Base-by-base conservation (phyloP, 352 stramenopile species). In the Phytophthora tubulina region DNA sequence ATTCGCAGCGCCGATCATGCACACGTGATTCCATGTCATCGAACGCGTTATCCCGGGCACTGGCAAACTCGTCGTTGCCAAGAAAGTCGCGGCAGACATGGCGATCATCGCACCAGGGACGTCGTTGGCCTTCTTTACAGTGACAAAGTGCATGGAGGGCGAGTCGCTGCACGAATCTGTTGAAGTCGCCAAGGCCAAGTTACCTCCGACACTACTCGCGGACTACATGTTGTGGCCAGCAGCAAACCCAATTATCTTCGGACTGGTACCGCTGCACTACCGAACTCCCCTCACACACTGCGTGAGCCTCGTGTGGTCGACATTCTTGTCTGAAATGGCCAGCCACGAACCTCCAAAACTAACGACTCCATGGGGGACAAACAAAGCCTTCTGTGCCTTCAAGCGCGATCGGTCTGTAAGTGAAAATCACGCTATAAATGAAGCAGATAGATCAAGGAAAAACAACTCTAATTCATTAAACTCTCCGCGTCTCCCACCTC, bases 21-120 rank as follows among this genome's bases (percentile, higher is more conserved):
- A 97, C 72, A 96, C 86, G 63, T 97, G 96, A 67, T 96, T 96
- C 59, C 77, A 89, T 13, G 51, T 94, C 17, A 78, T 97, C 14
- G 91, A 97, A 63, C 58, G 62, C 76, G 70, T 56, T 14, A 65
- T 82, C 11, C 57, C 56, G 6, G 67, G 68, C 27, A 38, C 63
- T 5, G 68, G 76, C 4, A 64, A 55, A 30, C 59, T 67, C 15
- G 69, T 72, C 4, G 63, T 82, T 10, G 63, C 67, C 51, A 80
- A 79, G 64, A 82, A 82, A 39, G 73, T 82, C 17, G 66, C 52
- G n/a, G 63, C 76, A 38, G 76, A 82, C 65, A 75, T 76, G 76
- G 58, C 80, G 53, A 50, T 80, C 63, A 80, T 82, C 52, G 70
- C 75, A 11, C 75, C 75, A 3, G 51, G 54, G 11, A 73, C 63